These are phyloP conservation scores for Paratrypanosoma confusum DNA, from an alignment of 208 protist species.

Conservation along the genomic window DNA sequence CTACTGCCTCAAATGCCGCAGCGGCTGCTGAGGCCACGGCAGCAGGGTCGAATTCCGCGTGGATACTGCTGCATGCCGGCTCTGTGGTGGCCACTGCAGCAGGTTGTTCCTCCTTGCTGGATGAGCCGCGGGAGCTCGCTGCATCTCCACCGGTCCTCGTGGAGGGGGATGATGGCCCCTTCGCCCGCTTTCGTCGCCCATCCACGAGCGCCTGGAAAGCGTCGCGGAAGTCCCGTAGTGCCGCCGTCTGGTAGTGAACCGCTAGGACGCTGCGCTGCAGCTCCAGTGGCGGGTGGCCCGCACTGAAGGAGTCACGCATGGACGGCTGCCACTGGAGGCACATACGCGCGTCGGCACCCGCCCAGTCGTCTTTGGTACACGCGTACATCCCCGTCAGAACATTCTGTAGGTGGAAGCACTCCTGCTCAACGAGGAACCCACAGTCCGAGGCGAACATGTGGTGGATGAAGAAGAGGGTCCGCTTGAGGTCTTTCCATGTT, in stretches of 20 bases:
- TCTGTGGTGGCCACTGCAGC: too few relatives aligned
- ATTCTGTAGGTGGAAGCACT: slow-evolving; percentile 49
- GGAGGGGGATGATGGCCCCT: too few relatives aligned
- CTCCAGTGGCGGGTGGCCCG: slow-evolving; percentile 11
- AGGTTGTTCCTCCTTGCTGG: too few relatives aligned
- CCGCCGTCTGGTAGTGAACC: slow-evolving; percentile 27
- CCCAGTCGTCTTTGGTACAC: slow-evolving; percentile 19
- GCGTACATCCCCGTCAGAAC: slow-evolving; percentile 56
- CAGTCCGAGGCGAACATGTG: slow-evolving; percentile 48
- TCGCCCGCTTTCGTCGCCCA: too few relatives aligned
- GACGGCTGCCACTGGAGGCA: slow-evolving; percentile 45
- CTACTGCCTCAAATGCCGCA: too few relatives aligned
- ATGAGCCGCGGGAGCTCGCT: too few relatives aligned
- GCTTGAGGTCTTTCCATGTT: slow-evolving; percentile 23
- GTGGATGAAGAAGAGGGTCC: slow-evolving; percentile 47
- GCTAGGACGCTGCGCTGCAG: slow-evolving; percentile 29
- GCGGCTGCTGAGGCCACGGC: too few relatives aligned
- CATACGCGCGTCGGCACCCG: slow-evolving; percentile 23
- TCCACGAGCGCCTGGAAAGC: slow-evolving; percentile 37
- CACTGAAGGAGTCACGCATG: slow-evolving; percentile 32
- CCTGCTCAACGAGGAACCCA: slow-evolving; percentile 50
- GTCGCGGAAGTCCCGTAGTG: slow-evolving; percentile 38
- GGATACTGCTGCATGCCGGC: too few relatives aligned
- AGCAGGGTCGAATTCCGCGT: too few relatives aligned
- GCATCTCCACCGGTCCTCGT: too few relatives aligned